Evolutionary conservation across 2,329 filamentous ascomycete genomes (phyloP), one percentile per base, ranked within the genome.

Genomic region (Teratosphaeria zuluensis): DNA sequence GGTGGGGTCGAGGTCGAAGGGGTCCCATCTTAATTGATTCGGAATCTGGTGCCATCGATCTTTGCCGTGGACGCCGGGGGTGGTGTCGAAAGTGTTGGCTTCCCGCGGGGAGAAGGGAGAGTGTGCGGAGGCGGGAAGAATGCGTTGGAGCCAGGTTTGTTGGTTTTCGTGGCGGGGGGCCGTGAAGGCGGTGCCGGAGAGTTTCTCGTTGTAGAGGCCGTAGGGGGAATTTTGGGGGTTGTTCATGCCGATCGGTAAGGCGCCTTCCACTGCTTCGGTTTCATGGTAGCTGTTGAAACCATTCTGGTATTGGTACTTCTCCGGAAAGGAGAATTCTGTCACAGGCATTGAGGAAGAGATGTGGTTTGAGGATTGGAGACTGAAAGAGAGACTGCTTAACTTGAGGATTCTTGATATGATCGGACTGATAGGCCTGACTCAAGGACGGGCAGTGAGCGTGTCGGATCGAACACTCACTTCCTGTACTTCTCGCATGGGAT

Each of bases 11-110:
- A 91, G 77, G 65, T 90, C 85, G 69, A 90, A 90, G 1, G 84
- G 86, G 64, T 88, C 85, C 89, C 89, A 94, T 64, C 88, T 83
- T 32, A 92, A 78, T 73, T 92, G 88, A 69, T 92, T 91, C 4
- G 89, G 89, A 55, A 91, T 87, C 66, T 89, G 85, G 65, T 87
- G 84, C 64, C 90, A 80, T 68, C 82, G 82, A 63, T 81, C 80
- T 57, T 78, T 74, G 9, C 75, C 73, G 60, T 77, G 76, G 64
- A 74, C 75, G 63, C 78, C 77, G 0, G 77, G 77, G 62, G 79
- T 79, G 16, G 77, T 78, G 64, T 79, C 78, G 69, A 77, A 80
- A 1, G 76, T 78, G 7, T 70, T 69, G 19, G 76, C 76, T 66
- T 73, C 80, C 70, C 66, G 78, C 69, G 70, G 76, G 69, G 77